phyloP scores from a whole-genome alignment of 2,329 filamentous ascomycete genomes.

The Zasmidium cellare region DNA sequence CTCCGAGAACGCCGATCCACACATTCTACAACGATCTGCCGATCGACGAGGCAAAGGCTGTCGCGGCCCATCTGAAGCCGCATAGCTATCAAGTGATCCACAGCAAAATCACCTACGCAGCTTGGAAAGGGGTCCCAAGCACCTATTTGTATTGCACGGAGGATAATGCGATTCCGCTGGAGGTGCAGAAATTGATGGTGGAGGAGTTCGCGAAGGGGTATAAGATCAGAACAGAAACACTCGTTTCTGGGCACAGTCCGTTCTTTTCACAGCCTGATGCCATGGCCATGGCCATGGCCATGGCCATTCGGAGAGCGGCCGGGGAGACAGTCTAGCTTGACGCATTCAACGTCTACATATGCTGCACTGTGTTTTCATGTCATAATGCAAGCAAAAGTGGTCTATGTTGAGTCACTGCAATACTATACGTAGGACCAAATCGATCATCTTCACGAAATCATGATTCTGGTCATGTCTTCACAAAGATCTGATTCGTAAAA shows the following conservation, averaged over 20 bases:
- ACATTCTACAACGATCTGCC: conserved; percentile 1
- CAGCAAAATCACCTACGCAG: not conserved
- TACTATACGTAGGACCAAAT: too few relatives aligned
- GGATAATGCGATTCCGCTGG: not conserved
- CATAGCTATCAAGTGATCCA: not conserved
- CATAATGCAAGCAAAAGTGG: too few relatives aligned
- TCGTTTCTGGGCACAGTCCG: not conserved
- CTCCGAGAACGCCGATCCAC: not conserved
- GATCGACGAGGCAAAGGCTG: not conserved
- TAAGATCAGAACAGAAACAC: not conserved
- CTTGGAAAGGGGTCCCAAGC: not conserved
- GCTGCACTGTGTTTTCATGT: too few relatives aligned
- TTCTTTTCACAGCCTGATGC: not conserved
- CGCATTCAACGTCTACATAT: too few relatives aligned
- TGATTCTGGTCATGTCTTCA: too few relatives aligned
- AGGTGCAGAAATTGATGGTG: conserved; percentile 1
- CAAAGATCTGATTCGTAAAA: too few relatives aligned
- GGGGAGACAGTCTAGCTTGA: too few relatives aligned
- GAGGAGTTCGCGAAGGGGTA: not conserved
- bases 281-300: not conserved
- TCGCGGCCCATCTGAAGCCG: not conserved
- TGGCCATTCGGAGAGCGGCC: not conserved
- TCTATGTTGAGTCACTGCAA: too few relatives aligned
- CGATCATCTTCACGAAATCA: too few relatives aligned
- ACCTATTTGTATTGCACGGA: not conserved